phyloP scores from a whole-genome alignment of 1,284 basidiomycete genomes.

The Bjerkandera adusta region DNA sequence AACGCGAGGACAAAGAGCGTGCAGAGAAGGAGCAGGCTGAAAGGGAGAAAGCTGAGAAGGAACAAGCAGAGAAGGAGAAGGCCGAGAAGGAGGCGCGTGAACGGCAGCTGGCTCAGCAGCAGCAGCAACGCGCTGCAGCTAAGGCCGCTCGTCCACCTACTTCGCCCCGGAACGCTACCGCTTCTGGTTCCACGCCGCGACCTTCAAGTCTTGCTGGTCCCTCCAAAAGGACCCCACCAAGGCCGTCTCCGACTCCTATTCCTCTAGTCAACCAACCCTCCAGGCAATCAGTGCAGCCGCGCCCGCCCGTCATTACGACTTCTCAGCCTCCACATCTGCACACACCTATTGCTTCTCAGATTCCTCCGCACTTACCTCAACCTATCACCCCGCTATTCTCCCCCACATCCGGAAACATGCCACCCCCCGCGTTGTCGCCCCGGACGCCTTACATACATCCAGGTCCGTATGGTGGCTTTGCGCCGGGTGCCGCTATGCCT shows the following conservation, averaged over 20 bases:
- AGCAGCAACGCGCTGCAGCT: conserved; percentile 28
- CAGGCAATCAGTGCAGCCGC: conserved; percentile 32
- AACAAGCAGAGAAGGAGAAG: conserved; percentile 22
- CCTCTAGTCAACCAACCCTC: conserved; percentile 29
- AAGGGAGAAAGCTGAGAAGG: conserved; percentile 35
- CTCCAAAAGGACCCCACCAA: conserved; percentile 52
- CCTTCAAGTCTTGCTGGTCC: conserved; percentile 40
- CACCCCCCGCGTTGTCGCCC: conserved; percentile 47
- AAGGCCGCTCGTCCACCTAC: conserved; percentile 42
- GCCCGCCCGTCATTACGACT: conserved; percentile 28
- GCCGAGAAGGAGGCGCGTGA: conserved; percentile 40
- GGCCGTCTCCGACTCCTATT: conserved; percentile 31
- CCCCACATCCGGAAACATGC: conserved; percentile 40
- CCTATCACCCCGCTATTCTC: conserved; percentile 46
- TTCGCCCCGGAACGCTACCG: conserved; percentile 46
- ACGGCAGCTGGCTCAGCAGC: conserved; percentile 31
- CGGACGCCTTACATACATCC: conserved; percentile 44
- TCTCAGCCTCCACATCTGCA: conserved; percentile 30
- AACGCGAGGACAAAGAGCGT: conserved; percentile 58
- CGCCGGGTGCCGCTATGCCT: conserved; percentile 39
- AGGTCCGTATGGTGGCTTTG: conserved; percentile 47
- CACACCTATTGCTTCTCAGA: conserved; percentile 36
- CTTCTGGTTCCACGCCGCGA: conserved; percentile 48
- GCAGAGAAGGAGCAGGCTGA: conserved; percentile 60
- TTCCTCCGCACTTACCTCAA: conserved; percentile 29